phyloP scores from a whole-genome alignment of 306 rosid species.

The Rubus idaeus region DNA sequence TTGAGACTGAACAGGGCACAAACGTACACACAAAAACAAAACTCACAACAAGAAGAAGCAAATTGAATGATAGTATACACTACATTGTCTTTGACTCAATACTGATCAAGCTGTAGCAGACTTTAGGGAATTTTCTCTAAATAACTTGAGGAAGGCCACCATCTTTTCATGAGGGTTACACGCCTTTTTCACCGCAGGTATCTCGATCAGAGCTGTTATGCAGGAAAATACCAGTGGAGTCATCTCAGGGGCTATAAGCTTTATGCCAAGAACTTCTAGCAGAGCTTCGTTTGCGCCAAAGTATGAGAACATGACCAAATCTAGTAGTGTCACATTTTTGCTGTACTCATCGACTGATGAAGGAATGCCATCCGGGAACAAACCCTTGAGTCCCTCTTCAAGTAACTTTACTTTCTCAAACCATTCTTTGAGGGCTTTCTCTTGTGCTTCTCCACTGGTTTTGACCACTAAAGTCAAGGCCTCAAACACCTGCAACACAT shows the following conservation, averaged over 20 bases:
- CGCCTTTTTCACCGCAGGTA: constrained; percentile 10
- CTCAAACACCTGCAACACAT: constrained; percentile 15
- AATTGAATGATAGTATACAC: neutral
- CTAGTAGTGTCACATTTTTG: constrained; percentile 19
- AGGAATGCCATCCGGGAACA: constrained; percentile 4
- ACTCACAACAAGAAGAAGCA: neutral
- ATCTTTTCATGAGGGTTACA: constrained; percentile 3
- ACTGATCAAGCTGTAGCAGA: neutral
- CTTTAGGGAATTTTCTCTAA: neutral
- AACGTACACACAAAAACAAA: neutral
- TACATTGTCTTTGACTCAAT: neutral
- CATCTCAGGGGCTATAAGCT: constrained; percentile 6
- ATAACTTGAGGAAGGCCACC: neutral
- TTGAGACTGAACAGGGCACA: too few relatives aligned
- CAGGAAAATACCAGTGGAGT: constrained; percentile 10
- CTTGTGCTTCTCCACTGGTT: constrained; percentile 15
- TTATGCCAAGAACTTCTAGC: constrained; percentile 19
- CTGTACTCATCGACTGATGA: neutral
- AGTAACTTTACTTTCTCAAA: constrained; percentile 7
- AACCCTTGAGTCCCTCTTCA: constrained; percentile 18
- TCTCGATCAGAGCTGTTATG: neutral
- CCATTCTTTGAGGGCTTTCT: neutral
- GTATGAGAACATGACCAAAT: neutral
- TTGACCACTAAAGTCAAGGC: neutral
- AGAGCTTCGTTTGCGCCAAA: constrained; percentile 7